Percentiles rank a stretch among this genome's conserved stretches.
Conservation (phyloP, 1,284 basidiomycete species). For the Stereum hirsutum region DNA sequence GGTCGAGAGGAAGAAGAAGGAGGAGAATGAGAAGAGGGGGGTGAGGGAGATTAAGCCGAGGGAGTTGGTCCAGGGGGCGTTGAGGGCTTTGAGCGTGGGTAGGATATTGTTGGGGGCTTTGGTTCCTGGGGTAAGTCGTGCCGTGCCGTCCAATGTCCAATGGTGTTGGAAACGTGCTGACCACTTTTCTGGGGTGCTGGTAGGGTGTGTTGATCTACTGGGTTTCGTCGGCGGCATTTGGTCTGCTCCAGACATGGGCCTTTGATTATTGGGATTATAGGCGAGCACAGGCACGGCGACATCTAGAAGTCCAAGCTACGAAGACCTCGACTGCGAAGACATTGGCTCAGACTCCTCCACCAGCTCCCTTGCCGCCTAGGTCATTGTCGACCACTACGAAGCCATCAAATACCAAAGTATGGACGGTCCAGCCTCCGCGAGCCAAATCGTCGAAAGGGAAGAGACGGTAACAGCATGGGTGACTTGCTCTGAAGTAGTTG, state of each 20-base stretch:
- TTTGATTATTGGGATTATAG: slow-evolving; percentile 56
- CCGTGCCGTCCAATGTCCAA: slow-evolving; percentile 1
- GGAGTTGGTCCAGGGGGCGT: slow-evolving; percentile 48
- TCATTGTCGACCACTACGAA: background rate
- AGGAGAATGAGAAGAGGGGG: slow-evolving; percentile 26
- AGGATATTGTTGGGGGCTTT: slow-evolving; percentile 73
- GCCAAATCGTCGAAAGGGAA: too few relatives aligned
- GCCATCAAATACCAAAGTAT: slow-evolving; percentile 5
- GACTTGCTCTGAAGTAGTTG: too few relatives aligned
- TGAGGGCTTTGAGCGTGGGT: slow-evolving; percentile 56
- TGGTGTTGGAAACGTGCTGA: slow-evolving; percentile 3
- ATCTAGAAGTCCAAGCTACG: too few relatives aligned
- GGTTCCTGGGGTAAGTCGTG: slow-evolving; percentile 62
- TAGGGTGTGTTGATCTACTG: slow-evolving; percentile 79
- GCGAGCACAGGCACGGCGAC: slow-evolving; percentile 21
- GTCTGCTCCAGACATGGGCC: slow-evolving; percentile 70
- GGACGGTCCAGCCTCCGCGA: too few relatives aligned
- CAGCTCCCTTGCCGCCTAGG: background rate
- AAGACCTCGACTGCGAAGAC: too few relatives aligned
- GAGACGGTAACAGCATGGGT: too few relatives aligned
- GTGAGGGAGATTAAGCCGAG: slow-evolving; percentile 36
- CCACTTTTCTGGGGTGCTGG: slow-evolving; percentile 4
- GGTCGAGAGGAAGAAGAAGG: slow-evolving; percentile 31
- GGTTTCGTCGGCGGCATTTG: slow-evolving; percentile 76
- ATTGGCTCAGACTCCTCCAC: too few relatives aligned